Percentiles rank a stretch among this genome's conserved stretches.
These are phyloP conservation scores for Anethum foeniculum DNA, from an alignment of 140 eudicot genomes.

Conservation along the genomic window DNA sequence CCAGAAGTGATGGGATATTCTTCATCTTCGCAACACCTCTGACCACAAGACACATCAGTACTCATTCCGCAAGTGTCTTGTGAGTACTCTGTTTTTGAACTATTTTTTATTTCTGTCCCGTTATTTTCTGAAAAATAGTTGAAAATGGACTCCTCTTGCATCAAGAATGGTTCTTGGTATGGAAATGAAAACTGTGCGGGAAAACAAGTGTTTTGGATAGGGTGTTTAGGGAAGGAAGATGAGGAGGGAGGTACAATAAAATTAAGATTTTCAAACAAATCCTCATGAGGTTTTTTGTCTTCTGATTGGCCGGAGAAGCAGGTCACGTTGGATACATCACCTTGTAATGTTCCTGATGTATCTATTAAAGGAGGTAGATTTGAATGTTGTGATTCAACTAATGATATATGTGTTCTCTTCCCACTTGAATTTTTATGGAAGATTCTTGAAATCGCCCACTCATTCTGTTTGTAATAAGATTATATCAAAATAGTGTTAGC, in stretches of 20 bases:
- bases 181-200: conserved; percentile 23
- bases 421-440: conserved; percentile 62
- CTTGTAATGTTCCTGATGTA: conserved; percentile 21
- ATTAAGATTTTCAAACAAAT: conserved; percentile 24
- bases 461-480: conserved; percentile 40
- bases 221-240: conserved; percentile 4
- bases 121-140: conserved; percentile 36
- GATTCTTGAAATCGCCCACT: conserved; percentile 76
- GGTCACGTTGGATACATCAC: conserved; percentile 55
- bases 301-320: conserved; percentile 68
- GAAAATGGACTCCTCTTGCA: conserved; percentile 56
- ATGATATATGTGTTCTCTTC: conserved; percentile 45
- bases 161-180: conserved; percentile 33
- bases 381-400: conserved; percentile 20
- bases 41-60: conserved; percentile 14
- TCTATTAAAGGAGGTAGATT: conserved; percentile 68
- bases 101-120: conserved; percentile 16
- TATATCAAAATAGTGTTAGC: not conserved
- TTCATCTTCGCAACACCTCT: conserved; percentile 29
- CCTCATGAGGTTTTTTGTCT: conserved; percentile 32
- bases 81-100: conserved; percentile 24
- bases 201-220: conserved; percentile 6
- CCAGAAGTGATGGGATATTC: conserved; percentile 28
- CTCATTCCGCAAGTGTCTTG: conserved; percentile 26
- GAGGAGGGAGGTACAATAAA: conserved; percentile 13